Evolutionary conservation across 768 basidiomycete species (phyloP), one percentile per base, ranked within the genome.

Genomic region (Trametes villosa): DNA sequence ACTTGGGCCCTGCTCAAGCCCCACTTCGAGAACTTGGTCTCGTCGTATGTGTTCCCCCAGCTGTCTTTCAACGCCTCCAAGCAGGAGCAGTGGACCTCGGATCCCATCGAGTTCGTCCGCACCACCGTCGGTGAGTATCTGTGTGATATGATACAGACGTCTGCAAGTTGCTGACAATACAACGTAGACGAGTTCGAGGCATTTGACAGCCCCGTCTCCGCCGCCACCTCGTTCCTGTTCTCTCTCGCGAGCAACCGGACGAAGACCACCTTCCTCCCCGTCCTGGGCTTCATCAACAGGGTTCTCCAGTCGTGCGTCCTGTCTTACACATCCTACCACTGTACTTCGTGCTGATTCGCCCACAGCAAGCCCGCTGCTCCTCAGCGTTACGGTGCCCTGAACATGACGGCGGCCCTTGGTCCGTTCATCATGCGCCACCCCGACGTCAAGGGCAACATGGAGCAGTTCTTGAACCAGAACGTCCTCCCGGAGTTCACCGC

Each of bases 1-100:
- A 96, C 92, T 5, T 96, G 94, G 93, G 76, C 79, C 3, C 80
- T 92, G 36, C 83, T 96, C 70, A 94, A 94, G 73, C 93, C 93
- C 22, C 94, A 93, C 67, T 84, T 90, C 36, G 81, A 91, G 70
- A 84, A 76, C 2, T 83, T 96, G 5, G 83, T 95, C n/a, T 86
- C 88, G 9, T 81, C 79, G 36, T 94, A 94, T 67, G 86, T 90
- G 20, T 96, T 94, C 80, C 92, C 94, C 30, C 89, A 92, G 68
- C 82, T 96, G 27, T 89, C 86, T 22, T 94, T 95, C 77, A 89
- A 86, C 26, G 75, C 85, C 13, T 73, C 81, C 2, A 86, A 86
- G 67, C 79, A 86, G 66, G 81, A 86, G 42, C 77, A 89, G 5
- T 96, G 93, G 91, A 81, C 86, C 54, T 75, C 74, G n/a, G 94